A percentile compares a stretch with the other conserved stretches of the same genome.
These are phyloP conservation scores for Solanum etuberosum DNA, from an alignment of 257 asterid species.

Conservation along the genomic window DNA sequence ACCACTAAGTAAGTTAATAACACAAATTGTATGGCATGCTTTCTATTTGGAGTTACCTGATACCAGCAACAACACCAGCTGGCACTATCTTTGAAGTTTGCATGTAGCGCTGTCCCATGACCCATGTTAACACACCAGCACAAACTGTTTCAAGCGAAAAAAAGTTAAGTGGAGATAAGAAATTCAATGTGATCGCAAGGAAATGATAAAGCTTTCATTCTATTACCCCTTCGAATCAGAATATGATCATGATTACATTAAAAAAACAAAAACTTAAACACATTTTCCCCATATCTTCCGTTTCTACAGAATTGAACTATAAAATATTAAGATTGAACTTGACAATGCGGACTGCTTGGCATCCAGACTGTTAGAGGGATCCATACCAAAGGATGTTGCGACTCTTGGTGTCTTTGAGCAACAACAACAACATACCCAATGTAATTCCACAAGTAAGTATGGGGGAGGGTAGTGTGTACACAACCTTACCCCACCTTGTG, in stretches of 20 bases:
- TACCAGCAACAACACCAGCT: slow-evolving; percentile 85
- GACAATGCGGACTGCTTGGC: background rate
- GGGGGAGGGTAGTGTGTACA: background rate
- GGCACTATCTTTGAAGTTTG: slow-evolving; percentile 88
- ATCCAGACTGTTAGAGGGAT: background rate
- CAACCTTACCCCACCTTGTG: background rate
- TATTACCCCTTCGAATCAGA: background rate
- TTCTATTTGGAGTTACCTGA: slow-evolving; percentile 44
- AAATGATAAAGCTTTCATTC: background rate
- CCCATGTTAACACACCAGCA: slow-evolving; percentile 60
- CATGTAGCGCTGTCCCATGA: slow-evolving; percentile 80
- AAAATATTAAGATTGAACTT: background rate
- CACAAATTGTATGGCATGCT: background rate
- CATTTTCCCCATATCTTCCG: background rate
- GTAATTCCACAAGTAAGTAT: background rate
- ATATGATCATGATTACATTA: background rate
- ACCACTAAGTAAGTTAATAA: background rate
- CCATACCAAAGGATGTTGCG: background rate
- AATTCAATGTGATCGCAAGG: background rate
- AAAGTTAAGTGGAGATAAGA: background rate
- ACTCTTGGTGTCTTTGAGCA: background rate
- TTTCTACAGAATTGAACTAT: background rate
- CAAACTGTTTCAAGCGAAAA: slow-evolving; percentile 29
- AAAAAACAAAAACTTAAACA: background rate
- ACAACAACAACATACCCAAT: background rate